These are phyloP conservation scores for Metarhizium guizhouense DNA, from an alignment of 2,329 filamentous ascomycete genomes.

Conservation along the genomic window DNA sequence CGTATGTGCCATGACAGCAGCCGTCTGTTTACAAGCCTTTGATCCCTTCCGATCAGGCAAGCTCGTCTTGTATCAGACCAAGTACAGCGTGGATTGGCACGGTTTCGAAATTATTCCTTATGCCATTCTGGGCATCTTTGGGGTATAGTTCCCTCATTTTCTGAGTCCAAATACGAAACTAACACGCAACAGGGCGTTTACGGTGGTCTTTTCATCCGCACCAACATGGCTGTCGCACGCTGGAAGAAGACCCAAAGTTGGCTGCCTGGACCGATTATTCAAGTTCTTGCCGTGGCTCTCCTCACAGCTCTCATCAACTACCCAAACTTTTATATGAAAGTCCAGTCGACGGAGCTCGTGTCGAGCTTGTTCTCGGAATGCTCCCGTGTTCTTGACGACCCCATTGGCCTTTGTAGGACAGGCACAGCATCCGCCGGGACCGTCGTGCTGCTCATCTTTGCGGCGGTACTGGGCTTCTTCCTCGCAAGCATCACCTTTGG, in stretches of 20 bases:
- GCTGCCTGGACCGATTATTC: conserved; percentile 64
- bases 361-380: conserved; percentile 91
- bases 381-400: conserved; percentile 70
- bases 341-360: conserved; percentile 84
- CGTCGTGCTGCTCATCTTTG: conserved; percentile 73
- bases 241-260: conserved; percentile 64
- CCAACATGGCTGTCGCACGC: conserved; percentile 78
- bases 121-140: conserved; percentile 73
- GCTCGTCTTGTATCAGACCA: conserved; percentile 91
- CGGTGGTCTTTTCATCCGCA: conserved; percentile 86
- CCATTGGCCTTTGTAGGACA: conserved; percentile 82
- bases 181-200: conserved; percentile 59
- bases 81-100: conserved; percentile 86
- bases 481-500: conserved; percentile 87
- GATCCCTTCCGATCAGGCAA: conserved; percentile 95
- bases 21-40: conserved; percentile 82
- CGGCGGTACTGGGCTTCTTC: conserved; percentile 74
- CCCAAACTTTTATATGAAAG: conserved; percentile 92
- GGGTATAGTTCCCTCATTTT: conserved; percentile 33
- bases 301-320: conserved; percentile 87
- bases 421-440: conserved; percentile 75
- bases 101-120: conserved; percentile 90
- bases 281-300: conserved; percentile 72
- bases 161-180: conserved; percentile 7
- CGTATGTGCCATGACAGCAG: conserved; percentile 97